Percentiles rank a stretch among this genome's conserved stretches.
phyloP scores from a whole-genome alignment of 2,329 filamentous ascomycete species.

The Scorias spongiosa region DNA sequence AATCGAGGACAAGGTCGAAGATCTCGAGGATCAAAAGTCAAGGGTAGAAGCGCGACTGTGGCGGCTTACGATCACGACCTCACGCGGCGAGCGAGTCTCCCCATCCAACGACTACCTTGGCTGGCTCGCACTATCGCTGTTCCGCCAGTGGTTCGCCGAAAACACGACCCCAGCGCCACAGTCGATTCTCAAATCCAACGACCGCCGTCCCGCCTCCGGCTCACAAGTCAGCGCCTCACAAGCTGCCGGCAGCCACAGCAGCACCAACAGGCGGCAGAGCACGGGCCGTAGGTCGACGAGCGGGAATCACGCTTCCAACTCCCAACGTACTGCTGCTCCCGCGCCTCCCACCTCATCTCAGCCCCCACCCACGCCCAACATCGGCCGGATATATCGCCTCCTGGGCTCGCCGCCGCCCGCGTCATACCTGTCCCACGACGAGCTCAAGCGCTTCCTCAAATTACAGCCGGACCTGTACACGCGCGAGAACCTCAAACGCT shows the following conservation, averaged over 20 bases:
- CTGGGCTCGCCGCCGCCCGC: slow-evolving; percentile 36
- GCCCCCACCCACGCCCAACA: slow-evolving; percentile 37
- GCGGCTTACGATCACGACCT: slow-evolving; percentile 62
- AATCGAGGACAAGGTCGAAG: slow-evolving; percentile 89
- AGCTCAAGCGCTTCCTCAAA: slow-evolving; percentile 82
- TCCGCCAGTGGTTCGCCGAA: slow-evolving; percentile 85
- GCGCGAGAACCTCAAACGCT: slow-evolving; percentile 68
- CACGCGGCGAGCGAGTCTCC: slow-evolving; percentile 65
- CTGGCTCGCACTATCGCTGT: slow-evolving; percentile 76
- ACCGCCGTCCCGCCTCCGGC: slow-evolving; percentile 3
- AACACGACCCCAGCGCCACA: slow-evolving; percentile 61
- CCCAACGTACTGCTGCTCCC: slow-evolving; percentile 16
- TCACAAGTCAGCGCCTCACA: slow-evolving; percentile 1
- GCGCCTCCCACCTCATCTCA: slow-evolving; percentile 16
- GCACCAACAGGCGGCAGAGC: background rate
- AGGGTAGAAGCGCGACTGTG: slow-evolving; percentile 72
- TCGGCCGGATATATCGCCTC: slow-evolving; percentile 62
- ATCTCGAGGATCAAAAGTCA: slow-evolving; percentile 68
- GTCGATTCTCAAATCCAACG: slow-evolving; percentile 29
- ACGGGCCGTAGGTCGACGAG: slow-evolving; percentile 6
- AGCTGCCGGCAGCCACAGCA: slow-evolving; percentile 1
- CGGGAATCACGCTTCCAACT: slow-evolving; percentile 16
- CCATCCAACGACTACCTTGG: slow-evolving; percentile 70
- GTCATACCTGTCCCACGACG: slow-evolving; percentile 63
- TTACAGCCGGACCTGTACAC: slow-evolving; percentile 57